Base-by-base conservation (phyloP, 1,284 basidiomycete species). In the Farysia itapuensis region DNA sequence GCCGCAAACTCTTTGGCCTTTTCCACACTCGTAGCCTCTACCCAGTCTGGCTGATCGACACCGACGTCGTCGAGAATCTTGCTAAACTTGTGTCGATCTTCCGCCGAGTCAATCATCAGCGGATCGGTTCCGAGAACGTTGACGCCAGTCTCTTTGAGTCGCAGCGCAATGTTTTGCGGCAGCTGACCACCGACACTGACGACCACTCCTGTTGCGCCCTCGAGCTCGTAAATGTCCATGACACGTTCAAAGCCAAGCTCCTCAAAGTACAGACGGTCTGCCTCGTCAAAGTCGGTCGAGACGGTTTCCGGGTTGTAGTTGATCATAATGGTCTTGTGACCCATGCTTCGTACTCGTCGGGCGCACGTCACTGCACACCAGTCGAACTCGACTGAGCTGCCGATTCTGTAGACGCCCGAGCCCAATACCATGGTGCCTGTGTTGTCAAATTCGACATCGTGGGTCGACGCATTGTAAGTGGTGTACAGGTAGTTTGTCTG, bases 261-360 rank as follows among this genome's bases (percentile, higher is more conserved):
- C 79, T 98, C 95, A 75, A 99, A 99, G 83, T 99, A 99, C 41
- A 99, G 81, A 50, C 95, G 82, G 75, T 98, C 94, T 16, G 95
- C 95, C 81, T 99, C 95, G 76, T 99, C 95, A 78, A 94, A 99
- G 79, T 98, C 95, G 48, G 95, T 99, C 5, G 91, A 95, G 46
- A 99, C 95, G 4, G 95, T 99, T 80, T 99, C 95, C 14, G 94
- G 95, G 80, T 98, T 98, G 81, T 99, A 98, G 82, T 98, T 99
- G 83, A 99, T 84, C 94, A 98, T 98, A 81, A 98, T 87, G 32
- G 95, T 97, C 81, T 86, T 85, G 79, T 89, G 87, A 75, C 92
- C 92, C 84, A 92, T 88, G 59, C 87, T 85, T 63, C 93, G 83
- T 61, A 98, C 84, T 74, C 87, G 88, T 59, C 95, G 84, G 30